phyloP scores from a whole-genome alignment of 148 eudicot species.

The Fallopia convolvulus region DNA sequence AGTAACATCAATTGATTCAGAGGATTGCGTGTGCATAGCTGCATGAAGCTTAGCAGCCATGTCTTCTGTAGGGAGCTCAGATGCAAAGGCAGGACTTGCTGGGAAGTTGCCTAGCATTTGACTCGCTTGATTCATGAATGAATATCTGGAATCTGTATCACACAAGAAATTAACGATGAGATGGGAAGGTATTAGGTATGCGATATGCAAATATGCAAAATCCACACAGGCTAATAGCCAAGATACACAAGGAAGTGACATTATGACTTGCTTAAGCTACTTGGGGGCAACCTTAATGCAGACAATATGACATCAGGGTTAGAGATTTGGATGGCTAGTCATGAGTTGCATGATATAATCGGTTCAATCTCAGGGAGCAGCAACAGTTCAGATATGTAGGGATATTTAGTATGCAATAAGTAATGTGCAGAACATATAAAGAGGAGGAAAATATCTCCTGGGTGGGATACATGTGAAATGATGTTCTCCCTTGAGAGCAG shows the following conservation, averaged over 20 bases:
- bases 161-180: background rate
- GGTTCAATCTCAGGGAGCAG: too few species aligned
- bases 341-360: too few species aligned
- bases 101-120: conserved; percentile 52
- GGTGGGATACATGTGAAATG: background rate
- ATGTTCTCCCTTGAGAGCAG: background rate
- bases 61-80: conserved; percentile 68
- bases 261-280: background rate
- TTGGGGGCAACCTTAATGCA: too few species aligned
- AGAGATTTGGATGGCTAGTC: too few species aligned
- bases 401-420: background rate
- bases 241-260: background rate
- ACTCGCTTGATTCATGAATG: conserved; percentile 47
- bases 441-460: background rate
- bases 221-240: background rate
- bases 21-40: conserved; percentile 32
- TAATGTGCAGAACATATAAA: background rate
- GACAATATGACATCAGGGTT: too few species aligned
- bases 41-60: conserved; percentile 41
- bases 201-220: background rate
- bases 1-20: conserved; percentile 43
- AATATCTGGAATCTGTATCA: conserved; percentile 45
- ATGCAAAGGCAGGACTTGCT: conserved; percentile 76
- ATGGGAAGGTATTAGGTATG: background rate
- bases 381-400: background rate